A percentile compares a stretch with the other conserved stretches of the same genome.
Conservation (phyloP, 768 basidiomycete species). For the Suillus brevipes region DNA sequence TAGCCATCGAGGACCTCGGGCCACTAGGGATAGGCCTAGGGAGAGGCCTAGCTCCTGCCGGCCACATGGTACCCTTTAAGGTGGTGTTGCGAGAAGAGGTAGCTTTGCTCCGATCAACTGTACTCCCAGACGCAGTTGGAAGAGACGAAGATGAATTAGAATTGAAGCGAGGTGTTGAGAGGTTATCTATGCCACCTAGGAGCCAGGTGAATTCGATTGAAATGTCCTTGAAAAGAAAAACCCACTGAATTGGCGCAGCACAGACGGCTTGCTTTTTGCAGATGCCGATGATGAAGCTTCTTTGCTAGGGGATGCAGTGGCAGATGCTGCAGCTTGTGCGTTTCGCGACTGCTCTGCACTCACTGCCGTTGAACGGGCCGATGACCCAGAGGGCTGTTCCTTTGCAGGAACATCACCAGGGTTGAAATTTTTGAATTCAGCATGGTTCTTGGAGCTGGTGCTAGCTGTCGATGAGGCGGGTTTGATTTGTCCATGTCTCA, state of each 20-base stretch:
- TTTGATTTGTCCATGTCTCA: neutral
- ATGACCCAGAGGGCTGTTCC: neutral
- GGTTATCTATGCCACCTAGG: neutral
- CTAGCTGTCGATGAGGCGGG: neutral
- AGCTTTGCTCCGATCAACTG: neutral
- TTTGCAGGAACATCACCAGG: neutral
- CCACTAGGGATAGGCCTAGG: neutral
- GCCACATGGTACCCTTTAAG: neutral
- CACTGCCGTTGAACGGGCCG: neutral
- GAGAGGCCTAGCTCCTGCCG: neutral
- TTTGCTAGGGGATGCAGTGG: neutral
- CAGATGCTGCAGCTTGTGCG: neutral
- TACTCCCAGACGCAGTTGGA: neutral
- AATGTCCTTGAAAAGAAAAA: conserved; percentile 1
- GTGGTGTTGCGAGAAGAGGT: neutral
- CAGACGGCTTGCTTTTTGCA: neutral
- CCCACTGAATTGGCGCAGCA: neutral
- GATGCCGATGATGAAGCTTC: neutral
- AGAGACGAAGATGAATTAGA: neutral
- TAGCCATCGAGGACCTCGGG: neutral
- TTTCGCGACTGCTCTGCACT: conserved; percentile 1
- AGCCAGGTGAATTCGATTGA: neutral
- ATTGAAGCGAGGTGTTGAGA: neutral
- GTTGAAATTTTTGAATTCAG: conserved; percentile 4
- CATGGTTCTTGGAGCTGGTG: neutral